These are phyloP conservation scores for Exophiala mesophila DNA, from an alignment of 2,329 filamentous ascomycete genomes.

Conservation along the genomic window DNA sequence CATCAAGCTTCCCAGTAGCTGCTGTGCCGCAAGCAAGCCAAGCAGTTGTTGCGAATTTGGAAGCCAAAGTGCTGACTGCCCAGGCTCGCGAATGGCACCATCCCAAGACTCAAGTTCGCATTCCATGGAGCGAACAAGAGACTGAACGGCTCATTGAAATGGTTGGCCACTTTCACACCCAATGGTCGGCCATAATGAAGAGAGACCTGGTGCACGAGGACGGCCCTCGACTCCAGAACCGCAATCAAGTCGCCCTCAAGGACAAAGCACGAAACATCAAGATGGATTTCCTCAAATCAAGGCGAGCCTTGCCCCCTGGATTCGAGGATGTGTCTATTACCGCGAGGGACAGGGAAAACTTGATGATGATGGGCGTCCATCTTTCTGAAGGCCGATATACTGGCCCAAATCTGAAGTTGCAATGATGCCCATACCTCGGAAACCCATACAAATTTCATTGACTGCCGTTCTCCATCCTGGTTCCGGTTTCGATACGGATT, in stretches of 20 bases:
- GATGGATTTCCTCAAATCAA: constrained; percentile 37
- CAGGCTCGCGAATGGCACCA: constrained; percentile 11
- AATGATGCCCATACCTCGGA: no score
- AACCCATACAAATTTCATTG: no score
- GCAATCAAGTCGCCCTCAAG: constrained; percentile 52
- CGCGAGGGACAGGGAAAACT: constrained; percentile 6
- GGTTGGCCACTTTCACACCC: constrained; percentile 43
- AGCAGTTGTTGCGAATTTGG: constrained; percentile 2
- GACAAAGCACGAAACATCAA: constrained; percentile 54
- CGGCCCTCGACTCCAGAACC: constrained; percentile 31
- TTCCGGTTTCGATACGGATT: no score
- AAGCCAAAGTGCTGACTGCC: constrained; percentile 14
- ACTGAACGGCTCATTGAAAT: constrained; percentile 43
- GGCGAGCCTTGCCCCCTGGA: constrained; percentile 14
- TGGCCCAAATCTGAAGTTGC: no score
- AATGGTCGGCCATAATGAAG: constrained; percentile 45
- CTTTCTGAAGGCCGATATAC: constrained; percentile 7
- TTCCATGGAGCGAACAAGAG: constrained; percentile 37
- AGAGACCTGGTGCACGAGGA: constrained; percentile 30
- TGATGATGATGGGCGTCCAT: constrained; percentile 17
- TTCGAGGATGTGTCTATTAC: constrained; percentile 23
- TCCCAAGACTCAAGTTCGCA: constrained; percentile 17
- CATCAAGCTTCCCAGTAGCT: neutral
- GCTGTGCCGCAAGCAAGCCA: neutral
- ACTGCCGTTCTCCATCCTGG: no score